phyloP scores from a whole-genome alignment of 768 basidiomycete genomes.

The Lactarius pseudohatsudake region DNA sequence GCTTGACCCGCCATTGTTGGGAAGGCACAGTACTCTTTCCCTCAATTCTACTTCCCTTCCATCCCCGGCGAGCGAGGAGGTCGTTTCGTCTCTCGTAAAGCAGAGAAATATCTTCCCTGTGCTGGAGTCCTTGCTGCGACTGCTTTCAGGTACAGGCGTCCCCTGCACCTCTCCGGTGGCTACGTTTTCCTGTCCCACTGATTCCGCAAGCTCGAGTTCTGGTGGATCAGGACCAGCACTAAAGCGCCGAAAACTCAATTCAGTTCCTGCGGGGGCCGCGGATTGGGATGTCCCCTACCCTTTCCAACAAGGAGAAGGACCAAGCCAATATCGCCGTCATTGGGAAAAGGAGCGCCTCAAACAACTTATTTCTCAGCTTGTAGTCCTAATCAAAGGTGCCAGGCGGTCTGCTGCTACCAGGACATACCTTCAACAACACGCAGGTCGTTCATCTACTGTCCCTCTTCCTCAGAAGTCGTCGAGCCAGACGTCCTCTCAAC shows the following conservation, averaged over 20 bases:
- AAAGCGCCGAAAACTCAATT: constrained; percentile 63
- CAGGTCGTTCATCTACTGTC: constrained; percentile 18
- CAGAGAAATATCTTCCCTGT: constrained; percentile 70
- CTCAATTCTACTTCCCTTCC: constrained; percentile 48
- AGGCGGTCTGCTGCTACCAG: constrained; percentile 60
- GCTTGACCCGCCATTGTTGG: constrained; percentile 35
- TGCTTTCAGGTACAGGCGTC: constrained; percentile 45
- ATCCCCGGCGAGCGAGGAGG: constrained; percentile 54
- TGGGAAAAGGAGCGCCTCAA: constrained; percentile 68
- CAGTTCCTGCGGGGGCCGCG: constrained; percentile 74
- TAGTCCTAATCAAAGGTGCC: constrained; percentile 59
- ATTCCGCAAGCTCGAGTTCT: constrained; percentile 8
- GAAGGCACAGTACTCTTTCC: constrained; percentile 31
- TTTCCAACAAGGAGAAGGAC: constrained; percentile 69
- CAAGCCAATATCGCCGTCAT: constrained; percentile 56
- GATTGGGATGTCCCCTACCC: constrained; percentile 88
- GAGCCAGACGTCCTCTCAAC: neutral
- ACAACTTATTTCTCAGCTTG: constrained; percentile 60
- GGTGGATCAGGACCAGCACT: constrained; percentile 32
- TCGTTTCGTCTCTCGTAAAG: constrained; percentile 56
- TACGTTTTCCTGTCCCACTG: constrained; percentile 6
- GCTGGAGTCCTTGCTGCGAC: constrained; percentile 57
- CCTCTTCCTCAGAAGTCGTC: neutral
- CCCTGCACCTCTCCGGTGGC: constrained; percentile 1
- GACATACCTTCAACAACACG: constrained; percentile 41